Evolutionary conservation across 1,284 basidiomycete species (phyloP).

Genomic region (Ceratorhiza oryzae-sativae): DNA sequence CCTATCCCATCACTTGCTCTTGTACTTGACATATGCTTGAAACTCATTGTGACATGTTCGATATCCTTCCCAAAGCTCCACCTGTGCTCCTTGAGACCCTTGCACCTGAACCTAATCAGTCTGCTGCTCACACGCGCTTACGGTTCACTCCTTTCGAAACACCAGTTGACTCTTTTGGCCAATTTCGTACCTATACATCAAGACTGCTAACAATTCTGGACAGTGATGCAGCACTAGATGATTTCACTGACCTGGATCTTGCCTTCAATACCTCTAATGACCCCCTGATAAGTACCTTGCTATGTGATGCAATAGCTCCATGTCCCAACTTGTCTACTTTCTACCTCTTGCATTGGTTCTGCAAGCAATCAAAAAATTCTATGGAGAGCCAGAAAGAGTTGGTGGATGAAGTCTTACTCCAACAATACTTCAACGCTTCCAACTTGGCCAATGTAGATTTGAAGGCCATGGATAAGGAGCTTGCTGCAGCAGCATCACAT

Average conservation of each 20-base stretch:
- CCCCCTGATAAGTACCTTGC: not conserved
- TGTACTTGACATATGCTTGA: not conserved
- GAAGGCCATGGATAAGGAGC: not conserved
- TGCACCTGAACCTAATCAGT: not conserved
- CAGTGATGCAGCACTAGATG: not conserved
- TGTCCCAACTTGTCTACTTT: constrained; percentile 26
- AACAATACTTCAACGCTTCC: not conserved
- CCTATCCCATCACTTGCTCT: not conserved
- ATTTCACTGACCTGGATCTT: not conserved
- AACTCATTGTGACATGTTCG: not conserved
- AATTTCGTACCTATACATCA: not conserved
- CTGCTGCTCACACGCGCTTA: not conserved
- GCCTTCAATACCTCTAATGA: not conserved
- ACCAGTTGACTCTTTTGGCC: constrained; percentile 20
- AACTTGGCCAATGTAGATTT: not conserved
- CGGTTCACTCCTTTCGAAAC: constrained; percentile 19
- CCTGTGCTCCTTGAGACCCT: not conserved
- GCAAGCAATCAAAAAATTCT: constrained; percentile 4
- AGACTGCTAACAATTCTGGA: not conserved
- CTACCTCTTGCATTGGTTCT: constrained; percentile 7
- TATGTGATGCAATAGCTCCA: not conserved
- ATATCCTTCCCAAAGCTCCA: constrained; percentile 1
- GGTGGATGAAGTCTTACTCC: not conserved
- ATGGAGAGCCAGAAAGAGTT: not conserved
- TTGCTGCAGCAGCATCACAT: not conserved